Evolutionary conservation across 805 yeast species (phyloP).

Genomic region (Candida succiphila): DNA sequence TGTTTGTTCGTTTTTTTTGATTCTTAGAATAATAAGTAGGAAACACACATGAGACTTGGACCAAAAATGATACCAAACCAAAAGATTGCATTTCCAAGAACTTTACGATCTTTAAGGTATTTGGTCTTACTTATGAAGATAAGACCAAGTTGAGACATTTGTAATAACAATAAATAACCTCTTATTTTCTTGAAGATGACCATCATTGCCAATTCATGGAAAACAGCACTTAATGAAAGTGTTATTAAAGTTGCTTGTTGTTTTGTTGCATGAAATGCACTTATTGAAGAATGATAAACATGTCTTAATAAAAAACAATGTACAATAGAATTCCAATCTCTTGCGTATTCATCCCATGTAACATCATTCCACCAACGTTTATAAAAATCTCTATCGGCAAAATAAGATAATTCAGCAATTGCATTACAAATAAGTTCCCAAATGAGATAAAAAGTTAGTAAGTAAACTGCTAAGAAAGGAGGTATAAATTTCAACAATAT

Average conservation of each 20-base stretch:
- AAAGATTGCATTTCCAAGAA: constrained; percentile 72
- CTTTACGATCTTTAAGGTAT: constrained; percentile 42
- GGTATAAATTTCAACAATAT: constrained; percentile 68
- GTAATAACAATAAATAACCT: constrained; percentile 71
- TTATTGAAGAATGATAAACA: constrained; percentile 85
- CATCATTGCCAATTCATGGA: constrained; percentile 91
- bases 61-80: constrained; percentile 91
- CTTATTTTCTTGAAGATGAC: constrained; percentile 72
- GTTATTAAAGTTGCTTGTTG: constrained; percentile 66
- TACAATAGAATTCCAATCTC: constrained; percentile 93
- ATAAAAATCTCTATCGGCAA: constrained; percentile 88
- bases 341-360: constrained; percentile 87
- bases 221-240: constrained; percentile 65
- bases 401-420: constrained; percentile 78
- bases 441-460: constrained; percentile 76
- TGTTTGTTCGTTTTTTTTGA: background rate
- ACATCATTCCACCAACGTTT: constrained; percentile 98
- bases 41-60: constrained; percentile 78
- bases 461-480: constrained; percentile 64
- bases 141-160: constrained; percentile 83
- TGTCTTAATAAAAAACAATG: constrained; percentile 84
- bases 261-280: constrained; percentile 60
- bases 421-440: constrained; percentile 93
- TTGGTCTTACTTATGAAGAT: constrained; percentile 52
- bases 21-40: constrained; percentile 74